Percentiles rank a stretch among this genome's conserved stretches.
These are phyloP conservation scores for Aurinia saxatilis DNA, from an alignment of 345 rosid genomes.

Conservation along the genomic window DNA sequence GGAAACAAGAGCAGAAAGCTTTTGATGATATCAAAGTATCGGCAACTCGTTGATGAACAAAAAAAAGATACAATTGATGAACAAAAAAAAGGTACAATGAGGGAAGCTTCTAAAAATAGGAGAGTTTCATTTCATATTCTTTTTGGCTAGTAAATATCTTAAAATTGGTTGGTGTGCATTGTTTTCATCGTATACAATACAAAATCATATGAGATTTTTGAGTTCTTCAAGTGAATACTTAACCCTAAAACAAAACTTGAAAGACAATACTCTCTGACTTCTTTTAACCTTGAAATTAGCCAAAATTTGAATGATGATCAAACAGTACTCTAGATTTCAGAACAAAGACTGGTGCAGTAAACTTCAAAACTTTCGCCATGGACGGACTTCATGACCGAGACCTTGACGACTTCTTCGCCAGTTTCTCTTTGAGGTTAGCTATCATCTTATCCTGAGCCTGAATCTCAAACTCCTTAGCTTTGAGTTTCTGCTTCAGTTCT, in stretches of 20 bases:
- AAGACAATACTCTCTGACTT: not conserved
- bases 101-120: not conserved
- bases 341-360: not conserved
- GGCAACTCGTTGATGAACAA: not conserved
- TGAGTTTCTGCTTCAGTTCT: too few species aligned
- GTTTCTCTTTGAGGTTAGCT: constrained; percentile 29
- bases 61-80: not conserved
- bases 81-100: not conserved
- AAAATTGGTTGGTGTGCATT: not conserved
- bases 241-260: not conserved
- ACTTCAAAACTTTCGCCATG: not conserved
- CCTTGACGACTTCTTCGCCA: constrained; percentile 10
- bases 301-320: not conserved
- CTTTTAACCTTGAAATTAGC: not conserved
- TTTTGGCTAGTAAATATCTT: constrained; percentile 7
- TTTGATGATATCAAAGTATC: not conserved
- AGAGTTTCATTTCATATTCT: constrained; percentile 11
- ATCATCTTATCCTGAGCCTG: constrained; percentile 42
- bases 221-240: not conserved
- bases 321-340: not conserved
- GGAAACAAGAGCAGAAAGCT: constrained; percentile 3
- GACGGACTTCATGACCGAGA: not conserved
- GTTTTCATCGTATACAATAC: not conserved
- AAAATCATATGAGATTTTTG: not conserved
- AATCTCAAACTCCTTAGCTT: constrained; percentile 32